These are phyloP conservation scores for Scheffersomyces amazonensis DNA, from an alignment of 805 yeast genomes.

Conservation along the genomic window DNA sequence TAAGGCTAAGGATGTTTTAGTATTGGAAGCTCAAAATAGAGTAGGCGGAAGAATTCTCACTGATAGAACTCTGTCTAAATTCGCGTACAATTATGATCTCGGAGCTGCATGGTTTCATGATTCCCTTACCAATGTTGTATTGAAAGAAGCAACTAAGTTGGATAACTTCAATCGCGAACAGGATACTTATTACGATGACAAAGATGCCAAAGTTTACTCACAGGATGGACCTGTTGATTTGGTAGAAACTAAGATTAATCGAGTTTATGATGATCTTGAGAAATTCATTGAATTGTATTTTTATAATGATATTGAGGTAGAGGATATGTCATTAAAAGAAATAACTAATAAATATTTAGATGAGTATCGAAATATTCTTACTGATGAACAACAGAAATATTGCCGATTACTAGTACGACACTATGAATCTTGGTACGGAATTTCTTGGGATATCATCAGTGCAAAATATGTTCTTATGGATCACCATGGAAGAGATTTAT, in stretches of 20 bases:
- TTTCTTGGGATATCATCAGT: constrained; percentile 63
- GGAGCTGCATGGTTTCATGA: constrained; percentile 96
- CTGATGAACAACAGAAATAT: constrained; percentile 48
- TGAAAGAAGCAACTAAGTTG: constrained; percentile 25
- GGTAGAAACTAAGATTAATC: constrained; percentile 20
- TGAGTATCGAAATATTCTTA: constrained; percentile 44
- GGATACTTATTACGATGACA: constrained; percentile 51
- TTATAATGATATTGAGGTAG: constrained; percentile 44
- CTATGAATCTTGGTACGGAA: constrained; percentile 79
- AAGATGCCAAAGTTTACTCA: constrained; percentile 23
- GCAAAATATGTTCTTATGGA: constrained; percentile 67
- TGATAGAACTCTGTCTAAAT: constrained; percentile 31
- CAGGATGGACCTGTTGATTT: constrained; percentile 34
- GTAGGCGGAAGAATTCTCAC: constrained; percentile 68
- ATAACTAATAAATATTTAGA: constrained; percentile 47
- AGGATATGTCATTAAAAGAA: constrained; percentile 53
- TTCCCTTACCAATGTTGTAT: constrained; percentile 62
- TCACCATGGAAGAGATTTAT: constrained; percentile 77
- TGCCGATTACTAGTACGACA: constrained; percentile 53
- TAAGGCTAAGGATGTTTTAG: constrained; percentile 41
- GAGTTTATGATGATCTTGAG: constrained; percentile 53
- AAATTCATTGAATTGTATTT: constrained; percentile 57
- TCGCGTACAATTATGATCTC: constrained; percentile 53
- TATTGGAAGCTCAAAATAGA: constrained; percentile 66
- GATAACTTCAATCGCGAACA: constrained; percentile 12